These are phyloP conservation scores for Thelonectria olida DNA, from an alignment of 2,329 filamentous ascomycete genomes.

Conservation along the genomic window DNA sequence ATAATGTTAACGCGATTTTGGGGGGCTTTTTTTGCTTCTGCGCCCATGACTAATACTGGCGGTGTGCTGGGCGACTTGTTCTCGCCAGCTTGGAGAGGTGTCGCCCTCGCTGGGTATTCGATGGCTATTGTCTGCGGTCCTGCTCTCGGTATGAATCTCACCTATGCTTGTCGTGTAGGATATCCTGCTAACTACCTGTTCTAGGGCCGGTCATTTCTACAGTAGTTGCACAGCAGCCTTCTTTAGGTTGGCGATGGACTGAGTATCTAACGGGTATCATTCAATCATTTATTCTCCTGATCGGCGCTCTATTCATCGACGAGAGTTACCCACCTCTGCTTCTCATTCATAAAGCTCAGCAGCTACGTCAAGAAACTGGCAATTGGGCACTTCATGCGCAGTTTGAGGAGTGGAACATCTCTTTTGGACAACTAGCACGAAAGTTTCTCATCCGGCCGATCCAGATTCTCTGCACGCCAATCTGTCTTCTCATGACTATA, in stretches of 20 bases:
- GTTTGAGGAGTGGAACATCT: slow-evolving; percentile 77
- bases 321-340: slow-evolving; percentile 71
- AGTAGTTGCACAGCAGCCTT: slow-evolving; percentile 50
- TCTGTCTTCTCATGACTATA: slow-evolving; percentile 75
- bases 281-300: slow-evolving; percentile 60
- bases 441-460: slow-evolving; percentile 76
- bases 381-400: slow-evolving; percentile 76
- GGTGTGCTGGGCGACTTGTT: slow-evolving; percentile 75
- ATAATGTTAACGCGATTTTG: slow-evolving; percentile 74
- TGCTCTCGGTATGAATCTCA: slow-evolving; percentile 53
- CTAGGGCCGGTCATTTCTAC: slow-evolving; percentile 60
- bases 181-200: no score
- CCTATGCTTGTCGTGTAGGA: no score
- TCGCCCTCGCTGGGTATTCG: slow-evolving; percentile 74
- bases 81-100: slow-evolving; percentile 66
- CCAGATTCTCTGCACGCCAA: slow-evolving; percentile 73
- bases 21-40: slow-evolving; percentile 66
- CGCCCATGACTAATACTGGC: slow-evolving; percentile 75
- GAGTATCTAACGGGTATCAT: slow-evolving; percentile 70
- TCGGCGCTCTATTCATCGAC: slow-evolving; percentile 69
- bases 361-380: slow-evolving; percentile 68
- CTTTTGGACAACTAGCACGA: slow-evolving; percentile 64
- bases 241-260: slow-evolving; percentile 65
- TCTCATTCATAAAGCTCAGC: slow-evolving; percentile 68
- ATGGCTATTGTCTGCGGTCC: slow-evolving; percentile 72